Percentiles rank a stretch among this genome's conserved stretches.
Conservation (phyloP, 345 rosid genomes). For the Rhodomyrtus tomentosa region DNA sequence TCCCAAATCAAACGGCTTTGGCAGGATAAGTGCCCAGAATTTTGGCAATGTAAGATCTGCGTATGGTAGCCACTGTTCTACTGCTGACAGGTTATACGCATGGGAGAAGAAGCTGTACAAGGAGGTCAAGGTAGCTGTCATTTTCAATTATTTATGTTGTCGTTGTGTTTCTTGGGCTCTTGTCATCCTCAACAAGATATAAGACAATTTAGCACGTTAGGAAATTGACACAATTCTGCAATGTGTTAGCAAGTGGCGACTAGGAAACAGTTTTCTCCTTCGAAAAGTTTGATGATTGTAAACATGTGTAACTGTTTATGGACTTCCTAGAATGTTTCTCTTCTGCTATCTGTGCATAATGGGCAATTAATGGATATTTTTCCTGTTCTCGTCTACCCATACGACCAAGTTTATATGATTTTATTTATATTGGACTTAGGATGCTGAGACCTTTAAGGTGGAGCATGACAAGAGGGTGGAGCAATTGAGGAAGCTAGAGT, state of each 20-base stretch:
- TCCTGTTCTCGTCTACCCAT: neutral
- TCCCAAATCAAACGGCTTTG: constrained; percentile 36
- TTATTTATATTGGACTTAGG: constrained; percentile 13
- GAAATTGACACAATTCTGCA: neutral
- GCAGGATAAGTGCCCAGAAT: constrained; percentile 21
- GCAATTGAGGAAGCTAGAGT: constrained; percentile 71
- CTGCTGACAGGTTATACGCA: constrained; percentile 76
- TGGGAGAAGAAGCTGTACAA: constrained; percentile 94
- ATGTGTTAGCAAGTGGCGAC: neutral
- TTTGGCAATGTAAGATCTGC: constrained; percentile 2
- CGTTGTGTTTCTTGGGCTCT: neutral
- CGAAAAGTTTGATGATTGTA: neutral
- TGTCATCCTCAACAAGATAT: neutral
- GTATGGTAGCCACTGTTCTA: constrained; percentile 55
- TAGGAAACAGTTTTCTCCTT: neutral
- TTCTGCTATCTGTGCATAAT: neutral
- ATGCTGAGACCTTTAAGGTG: constrained; percentile 52
- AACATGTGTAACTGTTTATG: neutral
- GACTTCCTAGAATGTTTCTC: neutral
- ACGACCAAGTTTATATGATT: neutral
- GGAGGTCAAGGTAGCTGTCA: constrained; percentile 67
- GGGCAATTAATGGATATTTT: neutral
- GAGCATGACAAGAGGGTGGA: constrained; percentile 80
- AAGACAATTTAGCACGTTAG: neutral
- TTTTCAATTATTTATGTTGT: neutral